phyloP scores from a whole-genome alignment of 108 stramenopile species.

The Nitzschia sp. region DNA sequence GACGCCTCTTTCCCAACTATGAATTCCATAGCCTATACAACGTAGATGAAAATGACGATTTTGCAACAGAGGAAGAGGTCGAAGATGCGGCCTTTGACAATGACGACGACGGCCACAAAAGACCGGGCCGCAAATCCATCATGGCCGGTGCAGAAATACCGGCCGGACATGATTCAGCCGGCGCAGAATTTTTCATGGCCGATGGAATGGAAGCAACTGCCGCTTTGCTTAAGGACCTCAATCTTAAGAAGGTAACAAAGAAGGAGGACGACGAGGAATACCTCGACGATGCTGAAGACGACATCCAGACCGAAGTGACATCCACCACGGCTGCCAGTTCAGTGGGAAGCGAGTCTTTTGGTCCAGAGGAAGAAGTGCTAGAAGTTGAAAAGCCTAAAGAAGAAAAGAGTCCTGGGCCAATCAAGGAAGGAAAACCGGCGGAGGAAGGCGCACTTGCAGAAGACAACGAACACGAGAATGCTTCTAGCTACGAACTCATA shows the following conservation, averaged over 20 bases:
- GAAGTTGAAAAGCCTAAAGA: background rate
- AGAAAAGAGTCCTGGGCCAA: conserved; percentile 18
- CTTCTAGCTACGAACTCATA: conserved; percentile 85
- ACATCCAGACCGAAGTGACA: conserved; percentile 39
- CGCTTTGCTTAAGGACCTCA: conserved; percentile 77
- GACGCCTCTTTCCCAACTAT: conserved; percentile 84
- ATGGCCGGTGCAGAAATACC: conserved; percentile 1
- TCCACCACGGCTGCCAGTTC: conserved; percentile 17
- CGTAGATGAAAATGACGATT: conserved; percentile 61
- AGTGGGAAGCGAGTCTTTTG: conserved; percentile 4
- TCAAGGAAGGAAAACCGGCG: background rate
- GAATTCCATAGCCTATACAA: conserved; percentile 91
- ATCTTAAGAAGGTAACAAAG: conserved; percentile 40
- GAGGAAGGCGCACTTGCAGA: conserved; percentile 25
- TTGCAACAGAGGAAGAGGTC: conserved; percentile 25
- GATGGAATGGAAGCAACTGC: conserved; percentile 75
- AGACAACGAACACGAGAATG: conserved; percentile 46
- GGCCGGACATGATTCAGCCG: conserved; percentile 5
- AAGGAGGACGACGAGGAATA: conserved; percentile 64
- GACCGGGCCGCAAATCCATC: background rate
- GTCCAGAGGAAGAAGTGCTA: background rate
- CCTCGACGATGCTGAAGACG: conserved; percentile 63
- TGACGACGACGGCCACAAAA: background rate
- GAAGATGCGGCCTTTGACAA: conserved; percentile 10
- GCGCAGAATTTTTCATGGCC: conserved; percentile 22